These are phyloP conservation scores for Cercospora zeae-maydis DNA, from an alignment of 2,329 filamentous ascomycete species.

Conservation along the genomic window DNA sequence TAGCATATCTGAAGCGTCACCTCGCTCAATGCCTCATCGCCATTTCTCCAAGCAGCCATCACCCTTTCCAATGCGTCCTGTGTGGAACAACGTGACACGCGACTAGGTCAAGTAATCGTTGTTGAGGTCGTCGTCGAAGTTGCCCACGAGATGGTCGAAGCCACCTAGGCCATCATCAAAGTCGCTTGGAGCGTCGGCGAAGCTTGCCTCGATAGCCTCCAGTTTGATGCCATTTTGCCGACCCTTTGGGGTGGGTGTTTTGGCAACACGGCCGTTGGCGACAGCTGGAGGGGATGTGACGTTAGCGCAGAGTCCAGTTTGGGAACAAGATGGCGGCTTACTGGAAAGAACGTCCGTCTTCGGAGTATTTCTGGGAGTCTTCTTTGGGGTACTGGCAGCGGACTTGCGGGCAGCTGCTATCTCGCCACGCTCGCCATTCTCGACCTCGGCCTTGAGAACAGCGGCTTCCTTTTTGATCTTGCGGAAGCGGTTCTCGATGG, in stretches of 20 bases:
- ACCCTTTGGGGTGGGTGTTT: constrained; percentile 22
- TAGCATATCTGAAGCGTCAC: neutral
- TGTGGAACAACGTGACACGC: neutral
- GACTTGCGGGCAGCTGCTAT: constrained; percentile 16
- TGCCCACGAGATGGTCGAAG: neutral
- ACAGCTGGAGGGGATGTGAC: constrained; percentile 18
- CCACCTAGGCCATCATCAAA: constrained; percentile 8
- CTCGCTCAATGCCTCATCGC: neutral
- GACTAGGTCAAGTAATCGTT: neutral
- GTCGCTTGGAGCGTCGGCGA: neutral
- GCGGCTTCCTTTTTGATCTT: constrained; percentile 43
- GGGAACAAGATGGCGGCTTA: constrained; percentile 7
- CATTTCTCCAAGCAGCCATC: neutral
- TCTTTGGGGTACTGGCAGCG: constrained; percentile 23
- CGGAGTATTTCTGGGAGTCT: constrained; percentile 21
- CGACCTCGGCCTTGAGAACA: constrained; percentile 28
- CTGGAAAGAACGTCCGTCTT: constrained; percentile 25
- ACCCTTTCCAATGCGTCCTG: neutral
- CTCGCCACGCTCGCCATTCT: constrained; percentile 25
- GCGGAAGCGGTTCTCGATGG: constrained; percentile 48
- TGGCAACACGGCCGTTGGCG: constrained; percentile 27
- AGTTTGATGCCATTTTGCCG: constrained; percentile 30
- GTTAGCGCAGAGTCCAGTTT: neutral
- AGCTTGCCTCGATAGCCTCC: constrained; percentile 18
- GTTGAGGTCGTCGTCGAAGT: constrained; percentile 5